phyloP scores from a whole-genome alignment of 352 stramenopile species.

The Aphanomyces euteiches region DNA sequence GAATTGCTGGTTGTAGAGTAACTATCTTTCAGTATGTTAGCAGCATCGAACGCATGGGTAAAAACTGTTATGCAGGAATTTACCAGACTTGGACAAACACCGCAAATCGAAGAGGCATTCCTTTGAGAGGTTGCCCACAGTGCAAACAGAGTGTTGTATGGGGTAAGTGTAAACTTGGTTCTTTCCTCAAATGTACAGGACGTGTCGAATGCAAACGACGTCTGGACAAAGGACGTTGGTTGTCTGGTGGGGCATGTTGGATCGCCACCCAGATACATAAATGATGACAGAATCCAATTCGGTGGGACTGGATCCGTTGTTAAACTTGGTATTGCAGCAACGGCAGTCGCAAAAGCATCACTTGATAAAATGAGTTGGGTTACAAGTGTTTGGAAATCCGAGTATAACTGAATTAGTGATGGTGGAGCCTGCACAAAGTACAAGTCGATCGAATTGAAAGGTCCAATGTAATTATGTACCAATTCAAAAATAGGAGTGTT shows the following conservation, averaged over 20 bases:
- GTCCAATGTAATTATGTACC: conserved; percentile 1
- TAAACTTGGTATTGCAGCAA: neutral
- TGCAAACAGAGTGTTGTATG: conserved; percentile 8
- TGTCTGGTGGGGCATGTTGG: conserved; percentile 2
- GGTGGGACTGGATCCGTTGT: conserved; percentile 4
- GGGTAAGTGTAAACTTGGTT: neutral
- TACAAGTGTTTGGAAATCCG: neutral
- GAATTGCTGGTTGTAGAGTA: neutral
- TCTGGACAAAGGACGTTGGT: conserved; percentile 1
- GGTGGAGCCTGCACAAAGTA: neutral
- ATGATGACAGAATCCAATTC: neutral
- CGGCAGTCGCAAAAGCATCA: neutral
- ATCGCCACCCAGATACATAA: conserved; percentile 13
- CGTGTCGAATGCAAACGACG: conserved; percentile 19
- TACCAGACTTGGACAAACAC: neutral
- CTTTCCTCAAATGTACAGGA: neutral
- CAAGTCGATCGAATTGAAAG: conserved; percentile 24
- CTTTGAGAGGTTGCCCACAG: neutral
- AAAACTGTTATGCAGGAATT: neutral
- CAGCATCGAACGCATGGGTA: neutral
- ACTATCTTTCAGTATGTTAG: neutral
- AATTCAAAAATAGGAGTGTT: neutral
- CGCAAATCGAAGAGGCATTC: neutral
- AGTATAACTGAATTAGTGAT: neutral
- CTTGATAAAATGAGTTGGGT: neutral